Base-by-base conservation (phyloP, 352 stramenopile genomes). In the Phytophthora podocarpi region DNA sequence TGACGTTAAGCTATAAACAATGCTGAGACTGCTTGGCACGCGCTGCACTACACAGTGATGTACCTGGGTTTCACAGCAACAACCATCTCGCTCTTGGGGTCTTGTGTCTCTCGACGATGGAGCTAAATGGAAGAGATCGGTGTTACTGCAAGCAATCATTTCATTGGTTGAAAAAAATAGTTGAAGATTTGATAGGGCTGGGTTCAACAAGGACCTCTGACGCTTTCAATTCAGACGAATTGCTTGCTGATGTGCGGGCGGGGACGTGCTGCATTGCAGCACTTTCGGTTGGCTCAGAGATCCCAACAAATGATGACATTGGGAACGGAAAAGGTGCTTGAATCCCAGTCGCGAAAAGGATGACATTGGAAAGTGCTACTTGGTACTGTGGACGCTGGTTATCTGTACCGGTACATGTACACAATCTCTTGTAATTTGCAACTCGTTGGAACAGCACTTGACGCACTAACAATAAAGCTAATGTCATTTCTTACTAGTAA, bases 31-130 rank as follows among this genome's bases (percentile, higher is more conserved):
- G 16, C 28, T 26, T 15, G 15, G 5, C 30, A 10, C 16, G 15
- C 42, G 16, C 6, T 28, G 31, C 23, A 53, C 18, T 16, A 49
- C 10, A 30, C 13, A 30, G 16, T 11, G n/a, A 11, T 20, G 6
- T 60, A 75, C 67, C 53, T 69, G 27, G 62, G 67, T 47, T 75
- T 75, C 37, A 72, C 56, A 15, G 41, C 26, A 46, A 50, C 27
- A 56, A 64, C 64, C 64, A 70, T 70, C n/a, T n/a, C n/a, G n/a
- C n/a, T n/a, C n/a, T n/a, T n/a, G n/a, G n/a, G n/a, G n/a, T n/a
- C n/a, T n/a, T n/a, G n/a, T n/a, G n/a, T n/a, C n/a, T n/a, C n/a
- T n/a, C n/a, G n/a, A n/a, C n/a, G n/a, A n/a, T n/a, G n/a, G 23
- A 2, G 31, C 40, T 30, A 37, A 50, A 58, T 23, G 16, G 18